Evolutionary conservation across 1,139 yeast species (phyloP), one percentile per base, ranked within the genome.

Genomic region (Taphrina flavorubra): DNA sequence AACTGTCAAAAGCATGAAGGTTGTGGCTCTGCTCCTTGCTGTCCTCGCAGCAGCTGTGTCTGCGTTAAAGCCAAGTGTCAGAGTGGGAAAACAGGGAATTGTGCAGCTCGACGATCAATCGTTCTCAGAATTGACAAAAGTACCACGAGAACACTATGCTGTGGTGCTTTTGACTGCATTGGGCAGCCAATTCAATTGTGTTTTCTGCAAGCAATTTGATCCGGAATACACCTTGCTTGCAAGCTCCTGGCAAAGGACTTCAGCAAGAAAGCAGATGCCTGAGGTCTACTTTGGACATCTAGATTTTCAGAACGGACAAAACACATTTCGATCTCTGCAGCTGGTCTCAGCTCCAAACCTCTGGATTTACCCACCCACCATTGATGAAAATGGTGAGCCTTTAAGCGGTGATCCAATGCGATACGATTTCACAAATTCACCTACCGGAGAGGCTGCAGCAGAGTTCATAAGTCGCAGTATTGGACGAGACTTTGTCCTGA

Each of bases 261-360:
- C 83, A 74, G 82, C 85, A n/a, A 31, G 65, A 20, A 31, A 55
- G 36, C 80, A 76, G 13, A 77, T 77, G 18, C 80, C 78, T 53
- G 81, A 82, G 2, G 79, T 92, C 49, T 87, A 84, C 79, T 90
- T 94, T 77, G 89, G 90, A 39, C 80, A 82, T 68, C 86, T 96
- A 8, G 97, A 92, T 75, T 87, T 90, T 75, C 79, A 82, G 67
- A 85, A 85, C 56, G 79, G 82, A 46, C 81, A 85, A 57, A 81
- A 82, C 80, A 69, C 82, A 83, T 73, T 91, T 88, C 81, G 82
- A 81, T 75, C 62, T 39, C 81, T 87, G 76, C 81, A 84, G 51
- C 80, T 94, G 74, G 85, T 85, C 74, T 87, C 86, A 71, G 96
- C 94, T 51, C 99, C 99, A 47, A 87, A 89, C 75, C 76, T 92